Base-by-base conservation (phyloP, 2,329 filamentous ascomycete species). In the Botrytis cinerea region DNA sequence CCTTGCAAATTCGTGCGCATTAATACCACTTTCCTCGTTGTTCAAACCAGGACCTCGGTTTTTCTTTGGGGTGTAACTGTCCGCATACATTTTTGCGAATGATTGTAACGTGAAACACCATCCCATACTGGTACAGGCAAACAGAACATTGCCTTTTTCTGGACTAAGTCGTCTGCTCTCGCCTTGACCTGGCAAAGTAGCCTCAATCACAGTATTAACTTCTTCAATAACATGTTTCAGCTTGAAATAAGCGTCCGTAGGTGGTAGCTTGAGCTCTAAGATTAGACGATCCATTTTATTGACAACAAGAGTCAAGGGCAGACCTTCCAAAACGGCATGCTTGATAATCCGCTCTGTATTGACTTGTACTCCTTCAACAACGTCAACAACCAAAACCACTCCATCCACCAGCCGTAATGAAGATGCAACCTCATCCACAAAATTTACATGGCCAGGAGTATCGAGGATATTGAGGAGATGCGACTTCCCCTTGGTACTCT, bases 261-360 rank as follows among this genome's bases (percentile, higher is more conserved):
- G 96, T 2, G 96, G 96, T 22, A 99, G 87, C 82, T 97, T 97
- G 69, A 99, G 86, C 83, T 99, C 96, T 63, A 99, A 84, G 75
- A 99, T 97, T 74, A 99, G 85, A 38, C 96, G 91, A 79, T 99
- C 96, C 90, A 99, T 92, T 85, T 99, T 99, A 87, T 98, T 99
- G 83, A 99, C 88, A 73, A 99, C 90, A 75, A 99, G 85, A 0
- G 94, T 96, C 78, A 99, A 84, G 1, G 96, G 95, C 7, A 98
- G 86, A 78, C 94, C 93, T 81, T 98, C 93, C 43, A 97, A 86
- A 4, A 98, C 92, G 3, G 95, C 95, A 82, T 99, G 94, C 84
- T 94, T 97, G 84, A 99, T 98, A 79, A 97, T 95, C 82, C 98
- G 93, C 83, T 99, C 95, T 0, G 96, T 97, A 82, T 97, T 97